Evolutionary conservation across 345 rosid species (phyloP), one percentile per base, ranked within the genome.

Genomic region (Dipteronia dyeriana): DNA sequence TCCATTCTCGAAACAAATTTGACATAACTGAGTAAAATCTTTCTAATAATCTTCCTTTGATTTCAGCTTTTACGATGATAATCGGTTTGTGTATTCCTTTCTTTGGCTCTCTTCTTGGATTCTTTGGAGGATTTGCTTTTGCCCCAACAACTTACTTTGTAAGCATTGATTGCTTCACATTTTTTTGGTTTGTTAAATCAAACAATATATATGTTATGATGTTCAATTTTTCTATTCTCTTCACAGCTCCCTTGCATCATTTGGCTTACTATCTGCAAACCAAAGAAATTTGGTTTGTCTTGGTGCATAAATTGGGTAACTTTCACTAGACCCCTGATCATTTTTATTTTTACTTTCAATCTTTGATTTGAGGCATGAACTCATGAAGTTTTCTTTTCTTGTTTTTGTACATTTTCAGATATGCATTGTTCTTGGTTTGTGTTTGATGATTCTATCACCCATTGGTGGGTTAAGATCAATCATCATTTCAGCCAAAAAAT

Each of bases 111-210:
- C 81, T 94, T 38, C 91, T 92, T 17, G 93, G 94, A 13, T 92
- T 94, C 84, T 90, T 94, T 3, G 97, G 97, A 85, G 98, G 98
- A 73, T 86, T 92, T 41, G 97, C 94, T 14, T 90, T 94, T 16
- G 97, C 98, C 29, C 95, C 97, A 31, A 90, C 95, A 41, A 81
- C 95, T 45, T 94, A 90, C 80, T 94, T 73, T 26, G 97, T 94
- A 85, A 87, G 86, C 38, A 56, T 2, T 38, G 41, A 3, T 9
- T 64, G 53, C 54, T 1, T 9, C 26, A 29, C 59, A 23, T n/a
- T 22, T 16, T 3, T 12, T 20, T 31, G 19, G 26, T 54, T 59
- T 39, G 25, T 51, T 34, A 16, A 65, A 17, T 19, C 60, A 34
- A 4, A 22, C 49, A 17, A 68, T 12, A 61, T 20, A 54, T 1